Evolutionary conservation across 2,329 filamentous ascomycete species (phyloP), one percentile per base, ranked within the genome.

Genomic region (Aspergillus eucalypticola): DNA sequence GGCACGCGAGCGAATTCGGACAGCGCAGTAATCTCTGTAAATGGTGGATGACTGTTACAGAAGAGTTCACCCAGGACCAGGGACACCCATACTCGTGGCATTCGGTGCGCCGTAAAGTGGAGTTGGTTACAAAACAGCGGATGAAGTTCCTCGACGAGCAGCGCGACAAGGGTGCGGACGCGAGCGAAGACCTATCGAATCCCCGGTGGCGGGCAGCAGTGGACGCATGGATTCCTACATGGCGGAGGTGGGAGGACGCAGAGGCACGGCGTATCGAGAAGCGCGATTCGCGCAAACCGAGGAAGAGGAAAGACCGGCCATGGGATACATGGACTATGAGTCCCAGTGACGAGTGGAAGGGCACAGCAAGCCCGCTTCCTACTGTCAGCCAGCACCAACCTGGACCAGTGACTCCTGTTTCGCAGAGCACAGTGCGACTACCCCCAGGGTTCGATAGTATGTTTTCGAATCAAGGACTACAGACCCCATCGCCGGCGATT

Each of bases 61-160:
- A 64, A 25, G 76, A 78, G 54, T 78, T 78, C 58, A 75, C 72
- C 5, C 67, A 64, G 11, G 68, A 71, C 25, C 70, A 76, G 49
- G 75, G 74, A 6, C 73, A 76, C 51, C 75, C 75, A 8, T 78
- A 78, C 60, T 76, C 75, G 21, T 78, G 76, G 76, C 75, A 78
- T 50, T 78, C 75, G 17, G 76, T 78, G 25, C 75, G 76, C 15
- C 71, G 76, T 27, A 78, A 77, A 60, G 76, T 78, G 17, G 76
- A 78, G 61, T 51, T 73, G 23, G 73, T 76, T 6, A 77, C 76
- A 19, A 77, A 76, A 50, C 75, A 77, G 62, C 71, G 76, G 8
- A 74, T 77, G 58, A 75, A 77, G 61, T 76, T 74, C 50, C 68
- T 77, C 0, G 71, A 74, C 8, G 75, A 76, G 2, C 68, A 73